Evolutionary conservation across 1,139 yeast genomes (phyloP), one percentile per base, ranked within the genome.

Genomic region (Hemisphaericaspora subhashii): DNA sequence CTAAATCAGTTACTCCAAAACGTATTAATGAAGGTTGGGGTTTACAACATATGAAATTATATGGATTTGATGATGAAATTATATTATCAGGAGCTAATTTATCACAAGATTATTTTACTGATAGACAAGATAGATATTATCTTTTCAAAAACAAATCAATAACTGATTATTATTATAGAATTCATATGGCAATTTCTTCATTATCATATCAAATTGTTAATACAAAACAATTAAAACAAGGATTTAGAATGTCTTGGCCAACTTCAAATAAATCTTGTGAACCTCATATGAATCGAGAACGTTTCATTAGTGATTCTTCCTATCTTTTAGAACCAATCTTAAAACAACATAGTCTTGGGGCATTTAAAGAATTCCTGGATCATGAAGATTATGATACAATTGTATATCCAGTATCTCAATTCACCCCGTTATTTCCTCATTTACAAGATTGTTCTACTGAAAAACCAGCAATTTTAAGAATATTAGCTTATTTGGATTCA

Each of bases 31-130:
- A 92, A 64, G 92, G 95, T 6, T 77, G 76, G 65, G 99, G 99
- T 0, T 71, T 92, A 38, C 99, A 92, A 62, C 99, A 92, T 58
- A 94, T 92, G 98, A 92, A 92, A 60, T 74, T 94, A 29, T 92
- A 92, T 57, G 98, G 98, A 1, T 82, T 89, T 54, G 99, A 92
- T 59, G 81, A 89, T 53, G 96, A 89, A 55, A 81, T 92, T 37
- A 76, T 94, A 14, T 70, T 94, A 34, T 79, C 88, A 15, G 99
- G 98, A 3, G 98, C 98, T 4, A 92, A 92, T 54, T 70, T 92
- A 39, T 87, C 96, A 0, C 69, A 78, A 31, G 98, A 92, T 61
- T 92, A 92, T 61, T 92, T 94, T 61, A 86, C 95, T n/a, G 84
- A 92, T 58, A 79, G 99, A 50, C 98, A 92, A 58, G 99, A 92